These are phyloP conservation scores for Solanum pinnatisectum DNA, from an alignment of 257 asterid genomes.

Conservation along the genomic window DNA sequence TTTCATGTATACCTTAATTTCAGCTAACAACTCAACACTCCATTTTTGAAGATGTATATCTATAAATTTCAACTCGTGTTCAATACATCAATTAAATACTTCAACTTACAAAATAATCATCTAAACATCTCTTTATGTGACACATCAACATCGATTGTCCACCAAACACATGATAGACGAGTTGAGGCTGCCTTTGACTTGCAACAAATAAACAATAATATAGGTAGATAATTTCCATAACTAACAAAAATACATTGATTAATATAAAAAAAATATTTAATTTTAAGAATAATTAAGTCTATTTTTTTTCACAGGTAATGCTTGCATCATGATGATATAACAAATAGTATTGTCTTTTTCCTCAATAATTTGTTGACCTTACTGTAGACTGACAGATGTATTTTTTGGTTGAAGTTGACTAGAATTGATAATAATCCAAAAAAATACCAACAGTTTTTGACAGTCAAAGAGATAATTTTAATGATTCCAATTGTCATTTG, in stretches of 20 bases:
- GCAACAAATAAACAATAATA: background rate
- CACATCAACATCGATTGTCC: accelerated
- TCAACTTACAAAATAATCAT: background rate
- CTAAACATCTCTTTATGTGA: background rate
- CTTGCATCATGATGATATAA: background rate
- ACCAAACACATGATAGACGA: background rate
- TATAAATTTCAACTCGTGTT: no score
- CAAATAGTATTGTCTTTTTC: background rate
- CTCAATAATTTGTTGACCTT: background rate
- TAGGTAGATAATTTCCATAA: background rate
- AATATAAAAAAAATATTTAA: background rate
- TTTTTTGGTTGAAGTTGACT: background rate
- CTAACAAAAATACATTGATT: background rate
- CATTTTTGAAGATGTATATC: no score
- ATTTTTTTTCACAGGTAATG: background rate
- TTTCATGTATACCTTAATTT: no score
- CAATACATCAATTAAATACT: accelerated
- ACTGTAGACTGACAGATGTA: background rate
- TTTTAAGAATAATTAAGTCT: background rate
- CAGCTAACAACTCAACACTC: background rate
- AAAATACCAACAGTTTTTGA: background rate
- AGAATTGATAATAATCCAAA: background rate
- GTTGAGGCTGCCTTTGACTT: background rate
- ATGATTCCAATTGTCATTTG: background rate
- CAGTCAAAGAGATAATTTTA: background rate